phyloP scores from a whole-genome alignment of 352 stramenopile genomes.

The Halophytophthora batemanensis region DNA sequence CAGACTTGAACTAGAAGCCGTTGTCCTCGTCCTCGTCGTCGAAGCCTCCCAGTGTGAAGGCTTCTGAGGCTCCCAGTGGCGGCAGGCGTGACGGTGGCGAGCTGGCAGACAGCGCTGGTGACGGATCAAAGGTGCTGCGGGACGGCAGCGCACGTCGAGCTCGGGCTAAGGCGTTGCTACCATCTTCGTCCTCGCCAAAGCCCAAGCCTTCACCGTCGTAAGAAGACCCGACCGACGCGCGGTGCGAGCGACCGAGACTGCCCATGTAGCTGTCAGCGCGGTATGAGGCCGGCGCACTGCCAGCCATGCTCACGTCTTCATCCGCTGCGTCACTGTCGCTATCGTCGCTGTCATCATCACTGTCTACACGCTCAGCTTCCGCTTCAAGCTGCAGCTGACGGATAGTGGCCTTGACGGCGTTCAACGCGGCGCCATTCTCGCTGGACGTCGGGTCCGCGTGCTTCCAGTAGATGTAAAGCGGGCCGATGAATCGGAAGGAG shows the following conservation, averaged over 20 bases:
- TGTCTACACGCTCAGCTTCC: constrained; percentile 38
- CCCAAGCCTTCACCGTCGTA: constrained; percentile 43
- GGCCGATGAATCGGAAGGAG: constrained; percentile 92
- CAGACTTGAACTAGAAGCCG: constrained; percentile 33
- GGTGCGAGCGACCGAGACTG: constrained; percentile 40
- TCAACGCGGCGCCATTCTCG: constrained; percentile 64
- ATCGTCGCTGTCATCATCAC: constrained; percentile 31
- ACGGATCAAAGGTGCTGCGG: constrained; percentile 57
- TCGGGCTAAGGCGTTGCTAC: constrained; percentile 10
- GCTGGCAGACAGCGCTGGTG: constrained; percentile 60
- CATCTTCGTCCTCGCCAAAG: constrained; percentile 40
- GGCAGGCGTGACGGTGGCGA: constrained; percentile 66
- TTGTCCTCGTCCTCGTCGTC: constrained; percentile 63
- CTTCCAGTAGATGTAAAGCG: constrained; percentile 95
- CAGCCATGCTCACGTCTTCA: constrained; percentile 61
- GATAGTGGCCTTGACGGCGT: constrained; percentile 61
- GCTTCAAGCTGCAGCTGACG: constrained; percentile 51
- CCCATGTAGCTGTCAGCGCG: constrained; percentile 50
- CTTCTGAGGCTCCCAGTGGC: constrained; percentile 41
- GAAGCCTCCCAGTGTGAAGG: constrained; percentile 62
- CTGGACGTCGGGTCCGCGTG: constrained; percentile 75
- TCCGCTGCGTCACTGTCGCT: constrained; percentile 17
- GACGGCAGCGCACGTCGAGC: constrained; percentile 29
- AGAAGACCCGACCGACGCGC: constrained; percentile 57
- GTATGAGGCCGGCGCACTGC: constrained; percentile 43